Conservation (phyloP, 164 flowering plant species). For the Chloranthus sessilifolius region DNA sequence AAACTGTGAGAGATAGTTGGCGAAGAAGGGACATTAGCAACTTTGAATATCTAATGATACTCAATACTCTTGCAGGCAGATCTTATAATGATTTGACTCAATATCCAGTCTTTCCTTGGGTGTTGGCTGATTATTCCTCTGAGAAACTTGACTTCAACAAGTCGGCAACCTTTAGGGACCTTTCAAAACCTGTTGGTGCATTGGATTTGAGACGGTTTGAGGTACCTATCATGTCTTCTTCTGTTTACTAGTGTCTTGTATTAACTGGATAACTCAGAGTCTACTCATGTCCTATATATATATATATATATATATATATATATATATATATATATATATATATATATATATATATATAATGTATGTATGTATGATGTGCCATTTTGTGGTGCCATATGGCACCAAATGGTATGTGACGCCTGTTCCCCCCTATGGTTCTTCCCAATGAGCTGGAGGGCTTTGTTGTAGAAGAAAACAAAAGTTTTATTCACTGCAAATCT, state of each 20-base stretch:
- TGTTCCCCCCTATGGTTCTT: no score
- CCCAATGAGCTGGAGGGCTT: no score
- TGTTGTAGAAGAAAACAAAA: no score
- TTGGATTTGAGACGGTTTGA: constrained; percentile 85
- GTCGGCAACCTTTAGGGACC: constrained; percentile 92
- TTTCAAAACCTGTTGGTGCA: constrained; percentile 97
- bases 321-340: no score
- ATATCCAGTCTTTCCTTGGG: constrained; percentile 98
- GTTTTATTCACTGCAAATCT: no score
- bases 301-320: no score
- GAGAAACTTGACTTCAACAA: constrained; percentile 88
- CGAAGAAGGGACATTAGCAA: constrained; percentile 93
- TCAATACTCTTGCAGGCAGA: constrained; percentile 92
- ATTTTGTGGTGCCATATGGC: no score
- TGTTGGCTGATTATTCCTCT: constrained; percentile 91
- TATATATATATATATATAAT: no score
- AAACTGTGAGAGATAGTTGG: constrained; percentile 89
- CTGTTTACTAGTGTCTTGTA: neutral
- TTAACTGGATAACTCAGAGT: no score
- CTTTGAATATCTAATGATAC: constrained; percentile 92
- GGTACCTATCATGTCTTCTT: constrained; percentile 35
- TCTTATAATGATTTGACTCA: constrained; percentile 98
- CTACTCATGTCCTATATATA: no score
- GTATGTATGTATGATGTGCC: no score
- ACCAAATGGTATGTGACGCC: no score